Conservation (phyloP, 1,284 basidiomycete genomes). For the Cutaneotrichosporon sp. region DNA sequence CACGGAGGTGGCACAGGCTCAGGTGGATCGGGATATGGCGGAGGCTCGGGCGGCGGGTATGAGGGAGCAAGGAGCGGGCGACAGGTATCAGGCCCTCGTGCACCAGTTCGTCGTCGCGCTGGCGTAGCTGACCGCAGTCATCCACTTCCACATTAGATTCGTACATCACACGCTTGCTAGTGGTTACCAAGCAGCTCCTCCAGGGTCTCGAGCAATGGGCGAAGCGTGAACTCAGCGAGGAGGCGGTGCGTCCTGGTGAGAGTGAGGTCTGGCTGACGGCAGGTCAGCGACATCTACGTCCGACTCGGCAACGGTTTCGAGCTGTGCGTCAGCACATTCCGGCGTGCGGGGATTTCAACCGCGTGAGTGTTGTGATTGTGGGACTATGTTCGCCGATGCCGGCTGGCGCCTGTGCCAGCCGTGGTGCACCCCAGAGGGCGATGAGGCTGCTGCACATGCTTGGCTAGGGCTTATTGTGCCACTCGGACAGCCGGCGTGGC, state of each 20-base stretch:
- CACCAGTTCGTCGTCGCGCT: not conserved
- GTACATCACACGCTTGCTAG: slow-evolving; percentile 86
- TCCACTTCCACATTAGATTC: slow-evolving; percentile 61
- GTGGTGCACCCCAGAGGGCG: not conserved
- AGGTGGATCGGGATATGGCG: not conserved
- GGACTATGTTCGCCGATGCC: not conserved
- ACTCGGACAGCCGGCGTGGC: not conserved
- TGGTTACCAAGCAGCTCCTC: slow-evolving; percentile 91
- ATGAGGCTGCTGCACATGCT: not conserved
- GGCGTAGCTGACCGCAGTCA: slow-evolving; percentile 21
- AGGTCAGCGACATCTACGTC: slow-evolving; percentile 96
- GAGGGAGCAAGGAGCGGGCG: not conserved
- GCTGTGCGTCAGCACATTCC: slow-evolving; percentile 84
- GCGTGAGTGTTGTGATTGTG: slow-evolving; percentile 59
- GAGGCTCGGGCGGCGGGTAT: not conserved
- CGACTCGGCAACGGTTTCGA: slow-evolving; percentile 97
- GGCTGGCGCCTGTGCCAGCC: not conserved
- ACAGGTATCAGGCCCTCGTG: not conserved
- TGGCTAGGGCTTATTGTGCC: not conserved
- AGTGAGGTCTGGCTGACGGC: slow-evolving; percentile 22
- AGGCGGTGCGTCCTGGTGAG: slow-evolving; percentile 42
- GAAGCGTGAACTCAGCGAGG: slow-evolving; percentile 69
- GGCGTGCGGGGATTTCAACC: slow-evolving; percentile 83
- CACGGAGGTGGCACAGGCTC: not conserved
- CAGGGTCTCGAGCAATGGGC: slow-evolving; percentile 91